Base-by-base conservation (phyloP, 2,329 filamentous ascomycete species). In the Coniella lustricola region DNA sequence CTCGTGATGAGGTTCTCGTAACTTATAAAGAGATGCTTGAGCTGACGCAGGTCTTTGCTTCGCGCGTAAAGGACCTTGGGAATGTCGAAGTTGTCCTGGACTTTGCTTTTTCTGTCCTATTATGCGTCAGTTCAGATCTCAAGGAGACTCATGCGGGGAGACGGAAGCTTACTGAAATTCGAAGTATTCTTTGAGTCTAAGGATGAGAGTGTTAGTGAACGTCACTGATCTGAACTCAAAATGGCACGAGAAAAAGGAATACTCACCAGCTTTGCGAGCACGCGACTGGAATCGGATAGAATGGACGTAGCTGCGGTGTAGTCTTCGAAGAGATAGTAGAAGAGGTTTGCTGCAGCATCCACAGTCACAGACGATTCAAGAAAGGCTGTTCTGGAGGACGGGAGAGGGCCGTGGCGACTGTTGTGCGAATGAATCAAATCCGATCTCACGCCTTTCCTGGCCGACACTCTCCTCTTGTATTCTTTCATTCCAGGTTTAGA, bases 301-400 rank as follows among this genome's bases (percentile, higher is more conserved):
- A 80, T 70, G 21, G 73, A 73, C 44, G 77, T 78, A 1, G 77
- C 79, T 3, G 78, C 77, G 32, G 73, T 72, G 68, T 81, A 84
- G 58, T 84, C 81, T 57, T 85, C 81, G 56, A 84, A 84, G 0
- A 84, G 64, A 56, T 83, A 84, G 60, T 82, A 84, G 63, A 84
- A 83, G 3, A 84, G 65, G 17, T 81, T 68, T 17, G 79, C 80
- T 0, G 80, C 74, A 1, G 74, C 73, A 55, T 83, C 79, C 2
- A 61, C 54, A 3, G 64, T 65, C 5, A 61, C 18, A 50, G 7
- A 63, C 56, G 61, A 54, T 13, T 64, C 60, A 2, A 21, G 34
- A 9, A 32, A 33, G n/a, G 43, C 40, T 25, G 37, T 40, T 22
- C 41, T 48, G 36, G 39, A 29, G 21, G 21, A 20, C 3, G 49